Base-by-base conservation (phyloP, 495 filamentous ascomycete genomes). In the Physcia stellaris region DNA sequence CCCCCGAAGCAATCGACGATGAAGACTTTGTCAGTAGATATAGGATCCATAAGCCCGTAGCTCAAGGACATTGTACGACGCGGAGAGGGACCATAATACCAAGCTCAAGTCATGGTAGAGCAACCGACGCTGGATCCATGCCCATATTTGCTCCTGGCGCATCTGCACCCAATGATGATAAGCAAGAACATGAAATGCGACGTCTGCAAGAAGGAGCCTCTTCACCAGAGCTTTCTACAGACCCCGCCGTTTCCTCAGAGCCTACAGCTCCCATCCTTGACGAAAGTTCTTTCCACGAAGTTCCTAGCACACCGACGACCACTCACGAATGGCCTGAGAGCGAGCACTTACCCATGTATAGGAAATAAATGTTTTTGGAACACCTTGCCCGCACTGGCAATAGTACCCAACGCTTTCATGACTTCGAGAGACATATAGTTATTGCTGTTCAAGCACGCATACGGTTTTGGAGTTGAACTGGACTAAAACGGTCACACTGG, bases 111-210 rank as follows among this genome's bases (percentile, higher is more conserved):
- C n/a, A n/a, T n/a, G n/a, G n/a, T n/a, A n/a, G n/a, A n/a, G n/a
- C n/a, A n/a, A n/a, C n/a, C n/a, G n/a, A n/a, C n/a, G n/a, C n/a
- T n/a, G n/a, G n/a, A n/a, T n/a, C n/a, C n/a, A n/a, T n/a, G n/a
- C n/a, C n/a, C n/a, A n/a, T n/a, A n/a, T n/a, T n/a, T 50, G 19
- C 46, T 45, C 13, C 31, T 39, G 9, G 33, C 37, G 13, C 31
- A 32, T 24, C 21, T 17, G 45, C 37, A 1, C 41, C 44, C 11
- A 33, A 39, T n/a, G 83, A 86, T 17, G 87, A 94, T 51, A 94
- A 94, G 54, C 76, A 80, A 48, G 88, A 94, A 49, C 65, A 85
- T 16, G 83, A 94, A 51, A 72, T 83, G 4, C 75, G 68, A 33
- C 68, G 83, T 40, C 57, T 94, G 4, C 60, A 87, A 33, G 67